Conservation (phyloP, 257 asterid species). For the Gentiana macrophylla region DNA sequence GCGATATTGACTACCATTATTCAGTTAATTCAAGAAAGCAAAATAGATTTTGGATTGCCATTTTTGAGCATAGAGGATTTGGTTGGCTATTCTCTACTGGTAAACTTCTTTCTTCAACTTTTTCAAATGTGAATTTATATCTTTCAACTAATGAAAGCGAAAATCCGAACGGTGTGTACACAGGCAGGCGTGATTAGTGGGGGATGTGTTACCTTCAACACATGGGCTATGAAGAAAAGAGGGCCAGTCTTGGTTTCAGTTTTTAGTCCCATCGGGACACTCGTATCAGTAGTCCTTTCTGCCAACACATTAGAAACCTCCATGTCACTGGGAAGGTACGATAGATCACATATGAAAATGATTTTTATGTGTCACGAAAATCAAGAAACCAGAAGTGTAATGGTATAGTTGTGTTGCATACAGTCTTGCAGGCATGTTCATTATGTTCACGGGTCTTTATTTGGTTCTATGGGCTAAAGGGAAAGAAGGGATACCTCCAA, state of each 20-base stretch:
- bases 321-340: constrained; percentile 56
- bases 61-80: constrained; percentile 29
- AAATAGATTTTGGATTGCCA: constrained; percentile 48
- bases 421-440: constrained; percentile 76
- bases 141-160: no score
- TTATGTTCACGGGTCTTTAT: constrained; percentile 82
- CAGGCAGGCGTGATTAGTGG: constrained; percentile 80
- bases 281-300: constrained; percentile 57
- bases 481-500: constrained; percentile 30
- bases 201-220: constrained; percentile 57
- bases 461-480: constrained; percentile 85
- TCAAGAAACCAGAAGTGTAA: neutral
- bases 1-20: constrained; percentile 36
- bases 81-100: constrained; percentile 54
- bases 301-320: constrained; percentile 37
- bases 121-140: neutral
- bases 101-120: constrained; percentile 8
- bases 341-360: neutral
- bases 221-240: constrained; percentile 91
- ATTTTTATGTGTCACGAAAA: neutral
- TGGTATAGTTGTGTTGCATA: neutral
- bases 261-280: constrained; percentile 76
- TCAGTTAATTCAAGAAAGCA: constrained; percentile 30
- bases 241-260: constrained; percentile 89
- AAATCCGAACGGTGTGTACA: neutral